These are phyloP conservation scores for Pyrus hybrid DNA, from an alignment of 331 rosid genomes.

Conservation along the genomic window DNA sequence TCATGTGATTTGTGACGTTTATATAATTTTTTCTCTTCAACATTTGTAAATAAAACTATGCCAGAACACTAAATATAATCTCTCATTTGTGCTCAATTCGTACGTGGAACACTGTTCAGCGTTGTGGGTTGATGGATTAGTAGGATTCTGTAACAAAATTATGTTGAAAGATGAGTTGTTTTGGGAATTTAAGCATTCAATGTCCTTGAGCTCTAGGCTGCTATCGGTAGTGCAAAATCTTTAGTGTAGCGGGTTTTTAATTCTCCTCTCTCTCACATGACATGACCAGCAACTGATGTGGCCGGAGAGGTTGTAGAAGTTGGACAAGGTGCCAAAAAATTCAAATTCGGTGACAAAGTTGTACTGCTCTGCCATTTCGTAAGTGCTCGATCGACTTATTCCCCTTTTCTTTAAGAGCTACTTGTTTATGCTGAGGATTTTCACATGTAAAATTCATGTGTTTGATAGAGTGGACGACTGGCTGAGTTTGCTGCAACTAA, in stretches of 20 bases:
- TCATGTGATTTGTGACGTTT: not conserved
- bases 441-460: not conserved
- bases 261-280: not conserved
- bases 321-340: conserved; percentile 46
- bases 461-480: conserved; percentile 25
- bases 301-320: conserved; percentile 63
- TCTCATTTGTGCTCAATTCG: not conserved
- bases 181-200: not conserved
- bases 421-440: not conserved
- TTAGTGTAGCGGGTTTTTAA: not conserved
- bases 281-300: conserved; percentile 44
- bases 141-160: not conserved
- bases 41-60: too few species aligned
- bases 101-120: not conserved
- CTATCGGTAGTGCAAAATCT: not conserved
- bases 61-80: too few species aligned
- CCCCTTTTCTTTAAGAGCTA: not conserved
- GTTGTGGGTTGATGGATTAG: not conserved
- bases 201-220: not conserved
- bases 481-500: conserved; percentile 37
- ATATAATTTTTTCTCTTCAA: too few species aligned
- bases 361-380: conserved; percentile 27
- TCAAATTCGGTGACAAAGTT: conserved; percentile 73
- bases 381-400: conserved; percentile 5
- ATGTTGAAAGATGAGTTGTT: not conserved